Conservation (phyloP, 441 rosid genomes). For the Geranium incanum region DNA sequence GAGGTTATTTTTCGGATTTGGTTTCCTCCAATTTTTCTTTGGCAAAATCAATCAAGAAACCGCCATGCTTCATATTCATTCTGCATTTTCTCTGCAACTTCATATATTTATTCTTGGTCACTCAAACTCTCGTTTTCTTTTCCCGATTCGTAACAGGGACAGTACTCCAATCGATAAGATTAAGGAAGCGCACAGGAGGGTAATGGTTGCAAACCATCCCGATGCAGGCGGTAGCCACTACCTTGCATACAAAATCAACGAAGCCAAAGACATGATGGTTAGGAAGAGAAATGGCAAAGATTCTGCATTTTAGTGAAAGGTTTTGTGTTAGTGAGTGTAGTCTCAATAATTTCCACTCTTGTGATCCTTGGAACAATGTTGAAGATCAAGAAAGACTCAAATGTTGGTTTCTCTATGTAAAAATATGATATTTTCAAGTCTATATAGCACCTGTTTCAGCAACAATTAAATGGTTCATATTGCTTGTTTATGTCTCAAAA, state of each 20-base stretch:
- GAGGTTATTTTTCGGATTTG: neutral
- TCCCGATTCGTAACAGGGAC: constrained; percentile 33
- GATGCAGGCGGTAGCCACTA: constrained; percentile 45
- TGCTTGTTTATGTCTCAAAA: too few species aligned
- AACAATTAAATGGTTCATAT: too few species aligned
- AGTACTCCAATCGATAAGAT: constrained; percentile 46
- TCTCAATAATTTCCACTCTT: too few species aligned
- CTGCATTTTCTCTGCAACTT: neutral
- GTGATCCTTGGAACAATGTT: too few species aligned
- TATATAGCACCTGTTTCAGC: too few species aligned
- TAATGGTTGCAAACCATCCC: constrained; percentile 52
- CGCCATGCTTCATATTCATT: neutral
- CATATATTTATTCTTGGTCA: neutral
- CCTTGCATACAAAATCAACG: constrained; percentile 40
- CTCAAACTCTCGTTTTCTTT: neutral
- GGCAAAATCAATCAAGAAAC: neutral
- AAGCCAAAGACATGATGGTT: constrained; percentile 38
- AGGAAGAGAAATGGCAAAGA: constrained; percentile 30
- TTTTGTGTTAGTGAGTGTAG: too few species aligned
- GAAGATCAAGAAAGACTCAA: too few species aligned
- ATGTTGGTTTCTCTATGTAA: too few species aligned
- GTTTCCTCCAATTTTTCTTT: too few species aligned
- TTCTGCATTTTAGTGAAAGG: constrained; percentile 30
- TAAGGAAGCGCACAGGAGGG: constrained; percentile 58
- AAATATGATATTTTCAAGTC: too few species aligned